Conservation (phyloP, 2,329 filamentous ascomycete genomes). For the Nannizziopsis arthrosporioides region DNA sequence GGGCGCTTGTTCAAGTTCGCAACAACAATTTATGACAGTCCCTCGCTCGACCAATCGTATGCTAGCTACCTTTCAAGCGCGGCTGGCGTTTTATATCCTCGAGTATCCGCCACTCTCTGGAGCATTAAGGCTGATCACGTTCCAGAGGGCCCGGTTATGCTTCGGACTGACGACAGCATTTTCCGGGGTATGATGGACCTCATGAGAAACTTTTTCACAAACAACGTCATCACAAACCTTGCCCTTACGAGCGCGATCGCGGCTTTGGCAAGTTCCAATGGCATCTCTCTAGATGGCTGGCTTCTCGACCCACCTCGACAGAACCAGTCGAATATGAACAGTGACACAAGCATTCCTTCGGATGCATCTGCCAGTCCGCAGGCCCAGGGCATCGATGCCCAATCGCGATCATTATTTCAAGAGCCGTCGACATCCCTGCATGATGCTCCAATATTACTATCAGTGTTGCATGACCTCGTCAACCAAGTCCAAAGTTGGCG, state of each 20-base stretch:
- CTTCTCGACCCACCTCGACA: slow-evolving; percentile 60
- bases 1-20: slow-evolving; percentile 29
- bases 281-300: slow-evolving; percentile 83
- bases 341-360: slow-evolving; percentile 21
- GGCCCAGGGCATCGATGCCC: slow-evolving; percentile 16
- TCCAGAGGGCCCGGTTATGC: slow-evolving; percentile 49
- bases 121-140: slow-evolving; percentile 14
- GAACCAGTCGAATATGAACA: slow-evolving; percentile 36
- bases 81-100: slow-evolving; percentile 40
- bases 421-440: slow-evolving; percentile 40
- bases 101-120: slow-evolving; percentile 44
- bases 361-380: not conserved
- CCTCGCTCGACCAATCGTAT: slow-evolving; percentile 32
- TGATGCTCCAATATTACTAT: slow-evolving; percentile 39
- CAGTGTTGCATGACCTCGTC: slow-evolving; percentile 48
- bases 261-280: slow-evolving; percentile 71
- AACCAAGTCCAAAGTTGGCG: slow-evolving; percentile 53
- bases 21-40: slow-evolving; percentile 28
- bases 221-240: slow-evolving; percentile 83
- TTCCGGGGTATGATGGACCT: slow-evolving; percentile 44
- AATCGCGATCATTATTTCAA: slow-evolving; percentile 27
- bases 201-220: slow-evolving; percentile 71
- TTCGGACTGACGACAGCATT: slow-evolving; percentile 52
- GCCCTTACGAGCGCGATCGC: slow-evolving; percentile 74
- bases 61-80: slow-evolving; percentile 38